A percentile compares a stretch with the other conserved stretches of the same genome.
Conservation (phyloP, 441 rosid species). For the Omphalea diandra region DNA sequence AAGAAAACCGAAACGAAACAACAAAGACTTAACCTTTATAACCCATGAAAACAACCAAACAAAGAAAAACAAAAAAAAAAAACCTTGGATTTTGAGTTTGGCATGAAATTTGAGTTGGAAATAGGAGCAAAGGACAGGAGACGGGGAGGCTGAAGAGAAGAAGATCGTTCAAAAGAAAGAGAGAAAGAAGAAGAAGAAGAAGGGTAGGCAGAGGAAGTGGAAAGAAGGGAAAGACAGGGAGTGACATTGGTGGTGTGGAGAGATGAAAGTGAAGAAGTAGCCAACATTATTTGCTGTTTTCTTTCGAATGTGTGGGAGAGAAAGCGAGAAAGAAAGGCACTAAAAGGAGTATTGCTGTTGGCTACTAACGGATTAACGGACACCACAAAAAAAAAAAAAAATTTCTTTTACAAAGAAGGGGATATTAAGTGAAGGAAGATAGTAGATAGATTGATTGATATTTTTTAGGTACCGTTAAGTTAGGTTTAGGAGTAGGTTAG, state of each 20-base stretch:
- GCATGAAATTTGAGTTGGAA: conserved; percentile 21
- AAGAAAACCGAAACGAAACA: background rate
- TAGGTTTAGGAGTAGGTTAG: too few relatives aligned
- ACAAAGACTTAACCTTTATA: background rate
- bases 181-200: conserved; percentile 22
- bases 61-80: background rate
- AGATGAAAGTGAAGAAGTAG: conserved; percentile 37
- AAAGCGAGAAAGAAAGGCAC: background rate
- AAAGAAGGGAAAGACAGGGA: conserved; percentile 10
- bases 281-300: conserved; percentile 22
- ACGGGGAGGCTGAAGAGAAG: conserved; percentile 20
- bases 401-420: background rate
- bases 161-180: conserved; percentile 22
- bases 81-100: conserved; percentile 39
- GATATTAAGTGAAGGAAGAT: too few relatives aligned
- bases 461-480: too few relatives aligned
- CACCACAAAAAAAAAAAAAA: too few relatives aligned
- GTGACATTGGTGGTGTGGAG: conserved; percentile 30
- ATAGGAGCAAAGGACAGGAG: conserved; percentile 26
- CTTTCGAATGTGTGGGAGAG: background rate
- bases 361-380: conserved; percentile 31
- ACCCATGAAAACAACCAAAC: background rate
- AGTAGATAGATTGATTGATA: too few relatives aligned
- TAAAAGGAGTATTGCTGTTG: background rate
- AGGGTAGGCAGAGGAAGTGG: conserved; percentile 18